These are phyloP conservation scores for Celoporthe dispersa DNA, from an alignment of 2,329 filamentous ascomycete genomes.

Conservation along the genomic window DNA sequence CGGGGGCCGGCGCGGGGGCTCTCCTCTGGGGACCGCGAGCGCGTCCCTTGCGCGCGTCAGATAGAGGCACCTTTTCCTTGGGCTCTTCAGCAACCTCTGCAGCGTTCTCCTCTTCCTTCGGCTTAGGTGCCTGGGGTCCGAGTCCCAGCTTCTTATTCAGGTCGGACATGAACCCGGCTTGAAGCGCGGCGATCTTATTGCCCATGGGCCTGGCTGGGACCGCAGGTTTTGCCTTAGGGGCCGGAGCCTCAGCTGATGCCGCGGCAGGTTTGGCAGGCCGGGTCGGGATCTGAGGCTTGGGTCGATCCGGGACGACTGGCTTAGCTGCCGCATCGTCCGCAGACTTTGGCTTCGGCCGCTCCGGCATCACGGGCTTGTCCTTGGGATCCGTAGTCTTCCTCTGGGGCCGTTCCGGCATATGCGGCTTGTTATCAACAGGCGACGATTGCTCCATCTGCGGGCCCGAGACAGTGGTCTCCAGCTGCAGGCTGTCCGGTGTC, in stretches of 20 bases:
- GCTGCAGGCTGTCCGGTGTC: slow-evolving; percentile 82
- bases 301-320: slow-evolving; percentile 54
- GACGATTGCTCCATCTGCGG: slow-evolving; percentile 54
- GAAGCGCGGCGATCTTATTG: slow-evolving; percentile 87
- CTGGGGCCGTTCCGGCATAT: slow-evolving; percentile 60
- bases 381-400: slow-evolving; percentile 45
- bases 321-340: slow-evolving; percentile 38
- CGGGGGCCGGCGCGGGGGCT: slow-evolving; percentile 41
- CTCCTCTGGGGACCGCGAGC: slow-evolving; percentile 79
- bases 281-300: slow-evolving; percentile 64
- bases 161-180: slow-evolving; percentile 91
- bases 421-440: slow-evolving; percentile 52
- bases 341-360: slow-evolving; percentile 57
- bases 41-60: slow-evolving; percentile 87
- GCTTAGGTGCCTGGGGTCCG: slow-evolving; percentile 71
- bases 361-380: slow-evolving; percentile 53
- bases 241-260: slow-evolving; percentile 47
- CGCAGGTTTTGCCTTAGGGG: slow-evolving; percentile 77
- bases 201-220: slow-evolving; percentile 79
- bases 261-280: slow-evolving; percentile 61
- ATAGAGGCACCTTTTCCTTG: slow-evolving; percentile 76
- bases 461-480: slow-evolving; percentile 73
- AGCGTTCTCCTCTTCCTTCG: slow-evolving; percentile 65
- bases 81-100: slow-evolving; percentile 60
- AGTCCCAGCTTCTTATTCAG: slow-evolving; percentile 87